phyloP scores from a whole-genome alignment of 768 basidiomycete genomes.

The Suillus hirtellus region DNA sequence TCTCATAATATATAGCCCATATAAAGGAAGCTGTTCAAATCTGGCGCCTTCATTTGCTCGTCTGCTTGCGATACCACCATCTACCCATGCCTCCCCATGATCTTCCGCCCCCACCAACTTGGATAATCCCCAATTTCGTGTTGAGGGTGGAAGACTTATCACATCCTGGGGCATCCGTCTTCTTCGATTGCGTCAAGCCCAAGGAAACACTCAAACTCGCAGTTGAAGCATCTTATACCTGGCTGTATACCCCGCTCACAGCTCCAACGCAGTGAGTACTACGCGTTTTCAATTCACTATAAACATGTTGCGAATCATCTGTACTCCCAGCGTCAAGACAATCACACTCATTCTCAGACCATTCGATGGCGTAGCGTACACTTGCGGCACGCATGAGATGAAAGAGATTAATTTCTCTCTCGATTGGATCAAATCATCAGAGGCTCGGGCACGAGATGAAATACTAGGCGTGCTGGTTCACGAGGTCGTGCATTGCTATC shows the following conservation, averaged over 20 bases:
- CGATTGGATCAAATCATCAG: slow-evolving; percentile 53
- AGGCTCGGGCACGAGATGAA: slow-evolving; percentile 52
- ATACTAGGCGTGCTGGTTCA: slow-evolving; percentile 71
- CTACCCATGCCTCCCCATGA: slow-evolving; percentile 25
- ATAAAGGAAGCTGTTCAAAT: not conserved
- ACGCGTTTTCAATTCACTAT: not conserved
- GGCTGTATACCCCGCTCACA: slow-evolving; percentile 44
- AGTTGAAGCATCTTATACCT: slow-evolving; percentile 40
- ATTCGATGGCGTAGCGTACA: slow-evolving; percentile 71
- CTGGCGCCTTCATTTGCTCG: not conserved
- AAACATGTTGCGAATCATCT: slow-evolving; percentile 14
- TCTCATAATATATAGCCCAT: not conserved
- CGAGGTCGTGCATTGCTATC: slow-evolving; percentile 80
- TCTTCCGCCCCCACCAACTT: slow-evolving; percentile 31
- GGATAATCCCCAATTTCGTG: slow-evolving; percentile 57
- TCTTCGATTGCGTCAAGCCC: slow-evolving; percentile 52
- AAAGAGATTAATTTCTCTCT: slow-evolving; percentile 80
- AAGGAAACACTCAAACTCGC: slow-evolving; percentile 38
- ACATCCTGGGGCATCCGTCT: slow-evolving; percentile 58
- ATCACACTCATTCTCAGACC: slow-evolving; percentile 61
- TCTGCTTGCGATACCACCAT: not conserved
- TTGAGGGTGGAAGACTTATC: slow-evolving; percentile 58
- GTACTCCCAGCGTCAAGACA: slow-evolving; percentile 43
- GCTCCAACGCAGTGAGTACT: slow-evolving; percentile 50
- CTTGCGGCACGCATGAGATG: slow-evolving; percentile 45